Conservation (phyloP, 495 filamentous ascomycete genomes). For the Filosporella fistucella region DNA sequence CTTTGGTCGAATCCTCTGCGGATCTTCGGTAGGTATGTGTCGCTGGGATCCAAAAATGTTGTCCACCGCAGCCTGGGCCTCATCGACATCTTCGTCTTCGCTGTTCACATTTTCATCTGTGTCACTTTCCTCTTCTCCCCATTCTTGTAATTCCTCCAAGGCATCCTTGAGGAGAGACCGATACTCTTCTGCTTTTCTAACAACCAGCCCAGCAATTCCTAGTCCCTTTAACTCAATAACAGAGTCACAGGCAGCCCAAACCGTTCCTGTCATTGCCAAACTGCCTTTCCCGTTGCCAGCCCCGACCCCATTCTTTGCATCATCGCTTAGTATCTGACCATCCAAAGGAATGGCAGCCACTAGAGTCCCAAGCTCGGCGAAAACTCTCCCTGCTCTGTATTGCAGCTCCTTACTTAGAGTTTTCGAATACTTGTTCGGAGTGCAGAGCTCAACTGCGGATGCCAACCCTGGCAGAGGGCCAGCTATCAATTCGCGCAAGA, state of each 20-base stretch:
- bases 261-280: conserved; percentile 51
- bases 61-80: conserved; percentile 45
- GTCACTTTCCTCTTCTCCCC: conserved; percentile 64
- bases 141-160: conserved; percentile 77
- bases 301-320: conserved; percentile 36
- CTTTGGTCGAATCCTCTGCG: conserved; percentile 47
- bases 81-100: conserved; percentile 42
- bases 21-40: conserved; percentile 49
- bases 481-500: conserved; percentile 61
- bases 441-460: conserved; percentile 61
- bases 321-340: conserved; percentile 36
- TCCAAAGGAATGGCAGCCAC: conserved; percentile 39
- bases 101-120: conserved; percentile 39
- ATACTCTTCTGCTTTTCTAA: conserved; percentile 59
- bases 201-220: conserved; percentile 59
- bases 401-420: conserved; percentile 52
- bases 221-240: conserved; percentile 54
- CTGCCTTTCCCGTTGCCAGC: conserved; percentile 41
- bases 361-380: conserved; percentile 41
- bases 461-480: conserved; percentile 67
- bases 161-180: conserved; percentile 73
- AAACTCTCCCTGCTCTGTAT: conserved; percentile 37
- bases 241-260: conserved; percentile 73
- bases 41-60: conserved; percentile 49
- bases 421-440: conserved; percentile 49